These are phyloP conservation scores for Lachancea meyersii DNA, from an alignment of 805 yeast genomes.

Conservation along the genomic window DNA sequence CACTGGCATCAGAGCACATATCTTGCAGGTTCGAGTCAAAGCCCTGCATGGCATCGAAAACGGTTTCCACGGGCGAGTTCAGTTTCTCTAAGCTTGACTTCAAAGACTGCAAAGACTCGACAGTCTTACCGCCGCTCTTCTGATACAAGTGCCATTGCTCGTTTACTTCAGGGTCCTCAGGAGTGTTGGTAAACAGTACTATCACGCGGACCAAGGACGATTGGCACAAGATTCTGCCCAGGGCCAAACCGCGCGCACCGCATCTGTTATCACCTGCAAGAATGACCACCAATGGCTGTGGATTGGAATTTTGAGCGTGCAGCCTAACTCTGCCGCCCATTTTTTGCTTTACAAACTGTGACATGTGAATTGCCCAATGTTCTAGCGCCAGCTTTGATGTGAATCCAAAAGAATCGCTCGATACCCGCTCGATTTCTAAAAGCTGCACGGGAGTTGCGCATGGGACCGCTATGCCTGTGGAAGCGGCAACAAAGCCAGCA, in stretches of 20 bases:
- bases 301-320: conserved; percentile 60
- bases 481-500: conserved; percentile 8
- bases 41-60: conserved; percentile 82
- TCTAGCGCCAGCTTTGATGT: conserved; percentile 47
- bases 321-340: conserved; percentile 69
- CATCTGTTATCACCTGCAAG: conserved; percentile 70
- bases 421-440: conserved; percentile 62
- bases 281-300: conserved; percentile 69
- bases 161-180: conserved; percentile 33
- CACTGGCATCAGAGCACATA: conserved; percentile 14
- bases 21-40: conserved; percentile 41
- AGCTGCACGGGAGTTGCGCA: conserved; percentile 74
- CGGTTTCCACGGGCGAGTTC: conserved; percentile 71
- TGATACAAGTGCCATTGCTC: conserved; percentile 52
- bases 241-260: conserved; percentile 68
- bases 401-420: conserved; percentile 48
- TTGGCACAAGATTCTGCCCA: conserved; percentile 62
- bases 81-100: conserved; percentile 35
- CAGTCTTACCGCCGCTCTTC: conserved; percentile 65
- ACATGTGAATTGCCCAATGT: conserved; percentile 61
- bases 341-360: conserved; percentile 50
- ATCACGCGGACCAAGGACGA: conserved; percentile 65
- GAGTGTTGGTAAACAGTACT: conserved; percentile 35
- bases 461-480: conserved; percentile 37
- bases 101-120: conserved; percentile 34